Conservation (phyloP, 1,284 basidiomycete species). For the Cryptococcus sp. region DNA sequence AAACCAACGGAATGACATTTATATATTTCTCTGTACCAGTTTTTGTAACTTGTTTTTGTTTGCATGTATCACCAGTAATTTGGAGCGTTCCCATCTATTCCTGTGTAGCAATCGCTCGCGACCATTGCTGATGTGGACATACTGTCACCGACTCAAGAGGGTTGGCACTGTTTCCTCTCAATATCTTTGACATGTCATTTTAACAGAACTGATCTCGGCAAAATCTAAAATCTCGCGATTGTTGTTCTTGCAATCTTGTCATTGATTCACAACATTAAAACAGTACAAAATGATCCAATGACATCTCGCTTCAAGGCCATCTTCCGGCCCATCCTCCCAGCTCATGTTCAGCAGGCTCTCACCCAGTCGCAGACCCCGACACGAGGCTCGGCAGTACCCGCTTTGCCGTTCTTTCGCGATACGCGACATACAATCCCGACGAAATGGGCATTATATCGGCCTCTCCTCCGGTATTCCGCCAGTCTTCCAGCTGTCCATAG, state of each 20-base stretch:
- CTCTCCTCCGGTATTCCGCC: constrained; percentile 62
- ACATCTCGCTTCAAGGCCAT: background rate
- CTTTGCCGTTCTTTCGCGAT: constrained; percentile 67
- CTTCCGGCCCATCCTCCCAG: constrained; percentile 7
- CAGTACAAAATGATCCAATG: constrained; percentile 5
- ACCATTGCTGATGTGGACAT: too few species aligned
- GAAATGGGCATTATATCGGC: constrained; percentile 70
- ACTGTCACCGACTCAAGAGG: too few species aligned
- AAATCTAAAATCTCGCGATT: background rate
- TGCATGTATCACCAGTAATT: too few species aligned
- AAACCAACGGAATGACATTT: constrained; percentile 49
- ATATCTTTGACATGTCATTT: too few species aligned
- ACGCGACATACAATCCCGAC: constrained; percentile 73
- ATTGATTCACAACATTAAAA: background rate
- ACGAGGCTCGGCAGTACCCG: background rate
- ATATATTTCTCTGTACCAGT: constrained; percentile 21
- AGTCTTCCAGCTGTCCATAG: constrained; percentile 24
- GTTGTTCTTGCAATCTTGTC: background rate
- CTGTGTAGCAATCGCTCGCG: too few species aligned
- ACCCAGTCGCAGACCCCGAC: background rate
- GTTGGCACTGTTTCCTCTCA: too few species aligned
- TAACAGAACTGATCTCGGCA: too few species aligned
- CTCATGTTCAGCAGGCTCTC: background rate
- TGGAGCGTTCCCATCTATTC: too few species aligned
- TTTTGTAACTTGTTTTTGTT: constrained; percentile 1